Evolutionary conservation across 345 rosid species (phyloP), one percentile per base, ranked within the genome.

Genomic region (Mercurialis annua): DNA sequence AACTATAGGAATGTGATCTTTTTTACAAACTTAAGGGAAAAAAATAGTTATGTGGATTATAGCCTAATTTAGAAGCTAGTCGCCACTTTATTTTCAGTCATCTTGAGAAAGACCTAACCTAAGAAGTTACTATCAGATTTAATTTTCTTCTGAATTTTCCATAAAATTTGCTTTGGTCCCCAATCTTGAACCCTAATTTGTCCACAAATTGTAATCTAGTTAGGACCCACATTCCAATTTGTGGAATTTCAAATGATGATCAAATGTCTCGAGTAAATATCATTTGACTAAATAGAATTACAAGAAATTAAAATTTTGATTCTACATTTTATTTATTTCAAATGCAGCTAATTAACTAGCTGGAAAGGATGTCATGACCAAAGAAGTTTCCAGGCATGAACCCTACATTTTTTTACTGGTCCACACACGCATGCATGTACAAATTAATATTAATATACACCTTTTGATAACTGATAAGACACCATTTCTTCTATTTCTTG

Each of bases 141-240:
- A 34, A 18, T 29, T 12, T n/a, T 38, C 0, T 3, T 26, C 14
- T 0, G 44, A 8, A 34, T 10, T 71, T 71, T 71, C 12, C 52
- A 2, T 33, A 40, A 6, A 27, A n/a, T n/a, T 15, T 0, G 51
- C 42, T 29, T 49, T 66, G 54, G 54, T 55, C 73, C 63, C 71
- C 63, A 11, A 5, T 42, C 8, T 71, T 68, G 82, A 78, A 60
- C 14, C 69, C 71, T 68, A 65, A 36, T 59, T 68, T 68, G 77
- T 71, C 72, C 29, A 17, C 38, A 10, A 23, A 16, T 23, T 18
- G 51, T 10, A 53, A 44, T 10, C 10, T 40, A 10, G 11, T 9
- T 7, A 40, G 14, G 50, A 26, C 18, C 27, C 18, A 53, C 0
- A 12, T 53, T 15, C 16, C 54, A 49, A n/a, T 49, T 18, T 20